These are phyloP conservation scores for Trypanosoma caninum DNA, from an alignment of 208 protist genomes.

Conservation along the genomic window DNA sequence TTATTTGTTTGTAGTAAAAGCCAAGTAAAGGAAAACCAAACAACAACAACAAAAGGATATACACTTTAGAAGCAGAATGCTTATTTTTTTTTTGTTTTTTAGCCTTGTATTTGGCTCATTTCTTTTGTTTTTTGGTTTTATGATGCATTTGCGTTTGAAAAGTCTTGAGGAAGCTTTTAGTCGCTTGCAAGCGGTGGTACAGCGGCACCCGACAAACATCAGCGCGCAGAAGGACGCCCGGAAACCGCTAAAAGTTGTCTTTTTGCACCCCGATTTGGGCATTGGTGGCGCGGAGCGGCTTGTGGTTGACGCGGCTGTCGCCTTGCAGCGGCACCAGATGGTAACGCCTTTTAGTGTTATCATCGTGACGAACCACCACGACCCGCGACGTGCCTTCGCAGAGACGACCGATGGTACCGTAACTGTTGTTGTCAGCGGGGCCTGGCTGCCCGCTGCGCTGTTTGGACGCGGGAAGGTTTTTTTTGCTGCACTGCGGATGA, in stretches of 20 bases:
- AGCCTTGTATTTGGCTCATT: background rate
- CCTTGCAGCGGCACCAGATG: slow-evolving; percentile 67
- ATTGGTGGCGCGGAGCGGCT: slow-evolving; percentile 98
- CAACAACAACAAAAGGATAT: background rate
- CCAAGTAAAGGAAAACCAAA: background rate
- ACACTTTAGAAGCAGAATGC: too few species aligned
- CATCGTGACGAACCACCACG: slow-evolving; percentile 95
- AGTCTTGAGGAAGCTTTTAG: background rate
- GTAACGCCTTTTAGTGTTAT: slow-evolving; percentile 43
- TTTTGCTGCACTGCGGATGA: slow-evolving; percentile 86
- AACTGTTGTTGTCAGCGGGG: slow-evolving; percentile 77
- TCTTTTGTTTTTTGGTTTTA: background rate
- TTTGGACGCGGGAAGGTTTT: slow-evolving; percentile 81
- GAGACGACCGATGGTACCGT: slow-evolving; percentile 94
- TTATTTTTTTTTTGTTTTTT: background rate
- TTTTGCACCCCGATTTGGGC: slow-evolving; percentile 96
- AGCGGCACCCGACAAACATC: slow-evolving; percentile 3
- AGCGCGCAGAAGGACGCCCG: background rate
- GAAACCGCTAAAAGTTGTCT: slow-evolving; percentile 64
- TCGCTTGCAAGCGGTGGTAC: background rate
- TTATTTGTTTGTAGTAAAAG: too few species aligned
- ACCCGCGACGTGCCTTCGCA: slow-evolving; percentile 87
- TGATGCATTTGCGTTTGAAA: background rate
- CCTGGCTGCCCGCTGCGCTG: slow-evolving; percentile 83
- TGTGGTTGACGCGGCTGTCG: slow-evolving; percentile 95